phyloP scores from a whole-genome alignment of 2,329 filamentous ascomycete species.

The Rhynchosporium agropyri region DNA sequence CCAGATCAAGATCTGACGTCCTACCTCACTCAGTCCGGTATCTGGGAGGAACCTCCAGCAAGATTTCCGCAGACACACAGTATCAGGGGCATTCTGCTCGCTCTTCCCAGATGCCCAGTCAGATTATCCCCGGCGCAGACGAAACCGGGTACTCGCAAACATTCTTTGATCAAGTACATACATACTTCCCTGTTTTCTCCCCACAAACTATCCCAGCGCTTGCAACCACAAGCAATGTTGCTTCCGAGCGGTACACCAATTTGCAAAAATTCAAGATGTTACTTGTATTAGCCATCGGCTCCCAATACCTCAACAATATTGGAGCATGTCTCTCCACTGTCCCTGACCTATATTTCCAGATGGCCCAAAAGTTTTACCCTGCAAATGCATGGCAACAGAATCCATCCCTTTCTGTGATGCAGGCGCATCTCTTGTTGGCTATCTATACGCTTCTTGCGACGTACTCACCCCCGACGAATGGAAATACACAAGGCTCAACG shows the following conservation, averaged over 20 bases:
- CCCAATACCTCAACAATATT: not conserved
- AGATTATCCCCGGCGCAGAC: constrained; percentile 5
- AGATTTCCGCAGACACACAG: not conserved
- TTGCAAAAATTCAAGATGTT: not conserved
- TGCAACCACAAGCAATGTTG: not conserved
- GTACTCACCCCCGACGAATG: not conserved
- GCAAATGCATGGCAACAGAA: not conserved
- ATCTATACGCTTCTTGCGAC: constrained; percentile 4
- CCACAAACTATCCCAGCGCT: not conserved
- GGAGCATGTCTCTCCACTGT: not conserved
- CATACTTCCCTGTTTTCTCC: constrained; percentile 10
- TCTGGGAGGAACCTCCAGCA: not conserved
- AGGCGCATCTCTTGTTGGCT: not conserved
- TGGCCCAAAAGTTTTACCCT: constrained; percentile 2
- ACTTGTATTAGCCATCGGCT: constrained; percentile 9
- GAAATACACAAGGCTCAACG: not conserved
- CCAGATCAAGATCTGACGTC: constrained; percentile 15
- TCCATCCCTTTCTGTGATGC: not conserved
- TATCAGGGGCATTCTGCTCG: not conserved
- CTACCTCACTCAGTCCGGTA: constrained; percentile 3
- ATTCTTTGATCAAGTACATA: constrained; percentile 8
- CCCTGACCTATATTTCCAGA: constrained; percentile 3
- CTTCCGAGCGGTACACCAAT: not conserved
- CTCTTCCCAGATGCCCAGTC: not conserved
- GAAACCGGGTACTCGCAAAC: not conserved